Conservation (phyloP, 306 rosid species). For the Sicyos edulis region DNA sequence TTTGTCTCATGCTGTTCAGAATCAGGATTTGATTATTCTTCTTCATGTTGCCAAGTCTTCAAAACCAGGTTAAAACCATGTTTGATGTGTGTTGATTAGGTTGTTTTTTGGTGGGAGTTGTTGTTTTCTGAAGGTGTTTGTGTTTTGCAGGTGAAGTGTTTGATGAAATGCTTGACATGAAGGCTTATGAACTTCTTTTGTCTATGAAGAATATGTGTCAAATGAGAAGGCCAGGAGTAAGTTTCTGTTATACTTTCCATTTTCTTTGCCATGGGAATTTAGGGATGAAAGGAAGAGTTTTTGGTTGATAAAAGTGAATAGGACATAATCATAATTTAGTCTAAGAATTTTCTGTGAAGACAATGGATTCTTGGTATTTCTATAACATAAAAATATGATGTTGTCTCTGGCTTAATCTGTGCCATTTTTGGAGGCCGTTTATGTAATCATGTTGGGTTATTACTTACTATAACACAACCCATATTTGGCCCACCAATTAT, state of each 20-base stretch:
- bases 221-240: slow-evolving; percentile 58
- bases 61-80: slow-evolving; percentile 38
- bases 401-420: too few relatives aligned
- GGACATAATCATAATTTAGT: not conserved
- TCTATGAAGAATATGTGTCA: slow-evolving; percentile 59
- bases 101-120: not conserved
- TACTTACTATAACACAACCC: too few relatives aligned
- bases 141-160: slow-evolving; percentile 31
- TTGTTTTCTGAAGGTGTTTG: not conserved
- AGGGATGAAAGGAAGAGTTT: not conserved
- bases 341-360: not conserved
- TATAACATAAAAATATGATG: too few relatives aligned
- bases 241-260: not conserved
- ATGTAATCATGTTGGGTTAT: too few relatives aligned
- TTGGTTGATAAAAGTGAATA: not conserved
- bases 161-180: slow-evolving; percentile 32
- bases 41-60: slow-evolving; percentile 48
- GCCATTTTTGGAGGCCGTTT: too few relatives aligned
- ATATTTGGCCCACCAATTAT: too few relatives aligned
- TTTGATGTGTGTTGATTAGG: not conserved
- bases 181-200: slow-evolving; percentile 46
- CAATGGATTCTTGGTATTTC: not conserved
- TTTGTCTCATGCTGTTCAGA: slow-evolving; percentile 65
- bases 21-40: slow-evolving; percentile 57
- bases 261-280: not conserved